Evolutionary conservation across 176 grass and related monocot species (phyloP), one percentile per base, ranked within the genome.

Genomic region (Bromus sterilis): DNA sequence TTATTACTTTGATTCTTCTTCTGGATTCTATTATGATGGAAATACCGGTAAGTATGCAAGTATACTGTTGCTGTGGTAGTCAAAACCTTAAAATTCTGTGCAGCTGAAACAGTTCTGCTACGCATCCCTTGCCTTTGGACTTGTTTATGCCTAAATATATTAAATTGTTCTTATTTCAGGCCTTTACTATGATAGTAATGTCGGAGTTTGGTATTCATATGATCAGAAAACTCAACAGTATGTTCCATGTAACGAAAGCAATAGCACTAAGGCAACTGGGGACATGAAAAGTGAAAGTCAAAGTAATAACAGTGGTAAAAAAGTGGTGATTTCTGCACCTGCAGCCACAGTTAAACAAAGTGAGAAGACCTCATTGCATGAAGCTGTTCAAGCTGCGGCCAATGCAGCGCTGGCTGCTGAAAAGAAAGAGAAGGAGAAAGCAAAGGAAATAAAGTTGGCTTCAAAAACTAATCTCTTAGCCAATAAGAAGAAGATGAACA

Each of bases 401-500:
- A 89, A 81, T 82, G 93, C 96, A 36, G 96, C 93, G 48, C 85
- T 99, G 80, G 88, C 93, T 84, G 91, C 96, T 51, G 93, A 99
- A 86, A 99, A 99, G 77, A 99, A 88, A 84, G 95, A 98, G 85
- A 98, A 98, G 33, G 92, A 98, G 78, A 98, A 86, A 63, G 86
- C 82, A 49, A 98, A 91, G 89, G 96, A 99, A 69, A 99, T 95
- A 59, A 99, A 93, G 56, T 81, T 97, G 75, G 74, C 92, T 36
- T 99, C 91, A 36, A 99, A 93, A 86, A 84, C 36, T 80, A 99
- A 77, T 84, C 87, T 95, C 21, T 79, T 99, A 63, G 93, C 93
- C 36, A 99, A 95, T 82, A 99, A 95, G 89, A 99, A 99, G 83
- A 99, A 99, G 84, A 99, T 99, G 93, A 99, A 89, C 77, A 93